Conservation (phyloP, 371 early-diverging fungal species). For the Batrachochytrium dendrobatidis region DNA sequence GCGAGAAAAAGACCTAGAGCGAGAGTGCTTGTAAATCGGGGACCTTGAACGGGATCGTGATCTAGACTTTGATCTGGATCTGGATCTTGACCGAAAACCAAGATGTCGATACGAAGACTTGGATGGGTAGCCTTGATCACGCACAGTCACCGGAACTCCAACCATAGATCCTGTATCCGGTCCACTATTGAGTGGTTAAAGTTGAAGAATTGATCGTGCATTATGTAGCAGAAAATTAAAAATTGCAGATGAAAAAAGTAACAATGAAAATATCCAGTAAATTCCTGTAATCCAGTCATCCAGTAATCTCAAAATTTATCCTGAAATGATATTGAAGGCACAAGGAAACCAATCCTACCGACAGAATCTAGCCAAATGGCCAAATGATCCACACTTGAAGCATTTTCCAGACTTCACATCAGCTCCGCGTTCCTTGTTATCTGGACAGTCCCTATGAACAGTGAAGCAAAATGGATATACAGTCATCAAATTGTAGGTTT, state of each 20-base stretch:
- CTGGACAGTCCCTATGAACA: conserved; percentile 34
- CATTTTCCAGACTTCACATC: conserved; percentile 40
- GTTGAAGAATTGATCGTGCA: too few species aligned
- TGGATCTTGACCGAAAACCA: background rate
- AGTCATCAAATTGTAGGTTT: background rate
- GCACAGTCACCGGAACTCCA: too few species aligned
- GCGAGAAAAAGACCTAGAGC: background rate
- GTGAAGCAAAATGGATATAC: background rate
- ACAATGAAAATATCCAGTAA: too few species aligned
- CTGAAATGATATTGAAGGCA: background rate
- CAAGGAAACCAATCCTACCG: conserved; percentile 16
- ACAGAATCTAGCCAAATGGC: conserved; percentile 39
- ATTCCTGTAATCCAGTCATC: too few species aligned
- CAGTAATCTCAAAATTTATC: background rate
- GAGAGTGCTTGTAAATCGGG: too few species aligned
- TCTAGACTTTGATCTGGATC: background rate
- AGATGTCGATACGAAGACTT: background rate
- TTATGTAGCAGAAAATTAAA: too few species aligned
- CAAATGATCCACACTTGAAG: conserved; percentile 44
- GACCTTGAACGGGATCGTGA: background rate
- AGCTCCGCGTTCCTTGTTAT: conserved; percentile 34
- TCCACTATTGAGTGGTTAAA: too few species aligned
- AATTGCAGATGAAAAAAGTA: too few species aligned
- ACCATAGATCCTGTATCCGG: too few species aligned
- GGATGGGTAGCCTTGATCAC: too few species aligned